These are phyloP conservation scores for Exobasidium cylindrosporum DNA, from an alignment of 1,284 basidiomycete genomes.

Conservation along the genomic window DNA sequence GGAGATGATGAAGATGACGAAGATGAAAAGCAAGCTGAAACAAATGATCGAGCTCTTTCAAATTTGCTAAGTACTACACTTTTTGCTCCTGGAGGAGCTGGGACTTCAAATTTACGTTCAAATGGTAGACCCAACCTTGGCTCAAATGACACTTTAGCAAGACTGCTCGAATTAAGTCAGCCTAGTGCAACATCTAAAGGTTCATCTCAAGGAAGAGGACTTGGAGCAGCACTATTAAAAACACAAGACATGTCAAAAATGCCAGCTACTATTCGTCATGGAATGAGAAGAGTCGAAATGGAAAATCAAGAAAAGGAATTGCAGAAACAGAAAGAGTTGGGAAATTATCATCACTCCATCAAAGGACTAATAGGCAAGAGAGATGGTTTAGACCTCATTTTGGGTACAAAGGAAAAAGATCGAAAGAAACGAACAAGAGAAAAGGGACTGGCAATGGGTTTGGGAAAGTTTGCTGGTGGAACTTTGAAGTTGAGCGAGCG, in stretches of 20 bases:
- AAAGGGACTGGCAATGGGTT: conserved; percentile 44
- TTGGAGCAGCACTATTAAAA: conserved; percentile 41
- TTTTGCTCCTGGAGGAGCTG: conserved; percentile 42
- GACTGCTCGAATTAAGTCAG: conserved; percentile 20
- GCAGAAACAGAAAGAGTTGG: conserved; percentile 48
- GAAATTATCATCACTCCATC: conserved; percentile 42
- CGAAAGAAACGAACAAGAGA: conserved; percentile 15
- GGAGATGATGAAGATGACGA: conserved; percentile 22
- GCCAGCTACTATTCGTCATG: conserved; percentile 41
- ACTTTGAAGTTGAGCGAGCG: conserved; percentile 34
- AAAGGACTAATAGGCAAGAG: conserved; percentile 23
- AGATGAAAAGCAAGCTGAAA: conserved; percentile 41
- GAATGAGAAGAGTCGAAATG: conserved; percentile 39
- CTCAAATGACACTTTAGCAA: conserved; percentile 23
- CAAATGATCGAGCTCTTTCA: conserved; percentile 48
- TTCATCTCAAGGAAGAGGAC: conserved; percentile 35
- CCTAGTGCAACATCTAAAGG: conserved; percentile 26
- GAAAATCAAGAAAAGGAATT: conserved; percentile 45
- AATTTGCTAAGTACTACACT: conserved; percentile 50
- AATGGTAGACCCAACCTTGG: conserved; percentile 16
- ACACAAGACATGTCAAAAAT: conserved; percentile 39
- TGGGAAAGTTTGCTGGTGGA: conserved; percentile 48
- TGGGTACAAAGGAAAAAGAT: conserved; percentile 10
- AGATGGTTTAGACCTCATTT: background rate
- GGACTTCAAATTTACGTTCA: background rate